Evolutionary conservation across 257 asterid species (phyloP).

Genomic region (Gentiana macrophylla): DNA sequence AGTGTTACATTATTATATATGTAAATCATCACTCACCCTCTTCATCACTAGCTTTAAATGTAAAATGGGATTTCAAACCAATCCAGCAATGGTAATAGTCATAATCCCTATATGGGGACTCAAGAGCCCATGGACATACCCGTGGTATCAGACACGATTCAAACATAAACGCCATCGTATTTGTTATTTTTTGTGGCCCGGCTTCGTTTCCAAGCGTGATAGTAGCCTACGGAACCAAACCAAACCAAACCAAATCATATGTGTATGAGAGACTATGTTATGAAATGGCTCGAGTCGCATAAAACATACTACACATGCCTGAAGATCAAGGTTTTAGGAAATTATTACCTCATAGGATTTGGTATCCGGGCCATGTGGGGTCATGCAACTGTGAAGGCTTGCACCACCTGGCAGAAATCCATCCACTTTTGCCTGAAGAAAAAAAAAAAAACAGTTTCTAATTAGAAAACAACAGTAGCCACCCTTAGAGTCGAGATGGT

Average conservation of each 20-base stretch:
- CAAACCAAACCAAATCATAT: background rate
- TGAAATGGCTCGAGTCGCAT: background rate
- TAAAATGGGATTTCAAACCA: conserved; percentile 85
- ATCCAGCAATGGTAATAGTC: conserved; percentile 95
- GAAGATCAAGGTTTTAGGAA: background rate
- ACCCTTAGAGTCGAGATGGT: no score
- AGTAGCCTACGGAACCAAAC: conserved; percentile 42
- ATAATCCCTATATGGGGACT: conserved; percentile 66
- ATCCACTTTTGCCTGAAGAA: conserved; percentile 88
- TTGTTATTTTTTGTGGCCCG: conserved; percentile 53
- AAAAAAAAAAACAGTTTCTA: conserved; percentile 1
- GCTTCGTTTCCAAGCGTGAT: conserved; percentile 61
- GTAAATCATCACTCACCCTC: conserved; percentile 10
- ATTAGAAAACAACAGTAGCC: no score
- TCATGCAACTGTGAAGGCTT: conserved; percentile 99
- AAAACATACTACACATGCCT: background rate
- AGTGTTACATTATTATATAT: background rate
- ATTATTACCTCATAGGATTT: conserved; percentile 75
- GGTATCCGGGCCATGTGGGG: conserved; percentile 98
- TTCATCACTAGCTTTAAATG: conserved; percentile 14
- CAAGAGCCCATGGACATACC: conserved; percentile 85
- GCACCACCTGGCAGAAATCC: conserved; percentile 98
- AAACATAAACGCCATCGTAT: conserved; percentile 93
- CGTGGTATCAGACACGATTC: conserved; percentile 92
- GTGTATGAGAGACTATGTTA: background rate